Base-by-base conservation (phyloP, 2,329 filamentous ascomycete genomes). In the Akanthomyces lecanii region DNA sequence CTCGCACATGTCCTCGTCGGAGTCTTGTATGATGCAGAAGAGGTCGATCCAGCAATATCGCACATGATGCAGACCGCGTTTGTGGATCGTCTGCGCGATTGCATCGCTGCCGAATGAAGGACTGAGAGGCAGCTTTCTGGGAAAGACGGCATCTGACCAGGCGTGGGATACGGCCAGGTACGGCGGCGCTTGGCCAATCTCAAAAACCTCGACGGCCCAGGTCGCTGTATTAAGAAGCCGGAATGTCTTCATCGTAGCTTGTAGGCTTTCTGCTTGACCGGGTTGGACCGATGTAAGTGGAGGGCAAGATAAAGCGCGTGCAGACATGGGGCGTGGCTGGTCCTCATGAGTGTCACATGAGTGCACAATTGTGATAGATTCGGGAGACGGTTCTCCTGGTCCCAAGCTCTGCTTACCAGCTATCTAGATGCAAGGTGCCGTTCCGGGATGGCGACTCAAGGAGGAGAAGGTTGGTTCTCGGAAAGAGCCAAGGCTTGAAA, bases 11-110 rank as follows among this genome's bases (percentile, higher is more conserved):
- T 58, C 55, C 12, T 58, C 28, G 18, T 58, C 55, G 4, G 55
- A 58, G 55, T 58, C 55, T 33, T 58, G 55, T 1, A 58, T 5
- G 55, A 58, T 58, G 55, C 55, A 58, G 28, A 58, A 58, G 25
- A 58, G 55, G 55, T 58, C 55, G 55, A 58, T 25, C 55, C 55
- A 58, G 42, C 55, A 58, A 30, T 58, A 42, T 14, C 28, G 28
- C 11, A 58, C 21, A 4, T 58, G 42, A 10, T n/a, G 25, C 10
- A 58, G 44, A n/a, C 28, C 28, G 7, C 42, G 42, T 11, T 48
- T n/a, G 25, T 4, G 42, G 28, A 58, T 33, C 5, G 55, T 58
- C 25, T 58, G 42, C 55, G 16, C 21, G 44, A 58, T 58, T 30
- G 55, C 55, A n/a, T 33, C 42, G 44, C 42, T 36, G 42, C 55